Base-by-base conservation (phyloP, 495 filamentous ascomycete species). In the Penicillium tannophilum region DNA sequence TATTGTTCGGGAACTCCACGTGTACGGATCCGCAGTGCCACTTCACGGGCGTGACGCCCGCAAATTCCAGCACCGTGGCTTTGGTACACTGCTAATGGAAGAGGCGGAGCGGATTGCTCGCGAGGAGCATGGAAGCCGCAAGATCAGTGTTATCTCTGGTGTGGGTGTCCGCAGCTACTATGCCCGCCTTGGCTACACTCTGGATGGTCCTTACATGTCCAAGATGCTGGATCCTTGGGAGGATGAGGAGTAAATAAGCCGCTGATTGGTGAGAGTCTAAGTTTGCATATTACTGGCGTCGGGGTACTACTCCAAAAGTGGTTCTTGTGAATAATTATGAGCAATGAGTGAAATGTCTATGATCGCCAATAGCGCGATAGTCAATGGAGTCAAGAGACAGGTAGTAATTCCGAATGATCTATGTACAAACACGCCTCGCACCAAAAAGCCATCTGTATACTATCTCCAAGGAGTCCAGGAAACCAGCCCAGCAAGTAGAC, bases 11-110 rank as follows among this genome's bases (percentile, higher is more conserved):
- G 94, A 98, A 71, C 78, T 98, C 54, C 94, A 98, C 73, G 94
- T 98, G 2, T 98, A 98, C 69, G 94, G 94, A 14, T 91, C 89
- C 54, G 94, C 94, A 1, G 94, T 98, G 10, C 94, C 94, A 1
- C 86, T 98, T 54, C 94, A 98, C 70, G 92, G 90, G 10, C 82
- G 94, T 55, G 93, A 98, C 67, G 89, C 93, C 9, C 85, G 87
- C 68, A 98, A 98, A 72, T 98, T 97, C 76, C 94, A 98, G 78
- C 94, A 98, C 76, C 95, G 96, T 68, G 94, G 94, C 1, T 98
- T 95, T 65, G 94, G 94, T 26, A 98, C 95, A 3, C 72, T 98
- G 55, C 65, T 98, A 53, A 98, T 98, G 94, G 94, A 98, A 71
- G 92, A 97, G 76, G 94, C 94, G 1, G 95, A 98, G 74, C 82